Base-by-base conservation (phyloP, 371 early-diverging fungal genomes). In the Mucor piriformis region DNA sequence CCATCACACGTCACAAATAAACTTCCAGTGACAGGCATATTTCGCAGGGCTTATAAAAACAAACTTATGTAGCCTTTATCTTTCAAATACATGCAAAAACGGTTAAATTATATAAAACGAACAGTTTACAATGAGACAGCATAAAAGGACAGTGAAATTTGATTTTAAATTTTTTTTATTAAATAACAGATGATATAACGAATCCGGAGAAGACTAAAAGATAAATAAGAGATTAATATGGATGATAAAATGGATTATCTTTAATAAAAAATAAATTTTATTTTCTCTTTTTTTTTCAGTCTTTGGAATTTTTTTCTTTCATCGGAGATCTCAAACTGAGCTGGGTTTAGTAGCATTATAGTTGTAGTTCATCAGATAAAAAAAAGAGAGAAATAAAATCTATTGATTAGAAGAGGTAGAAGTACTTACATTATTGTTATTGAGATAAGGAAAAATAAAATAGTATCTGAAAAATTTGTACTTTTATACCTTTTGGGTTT, bases 321-420 rank as follows among this genome's bases (percentile, higher is more conserved):
- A 61, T 25, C 54, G 62, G 40, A 55, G 29, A 54, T 61, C 61
- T 61, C 62, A 61, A 61, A 61, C 62, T 61, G 62, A 61, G 62
- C 62, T 61, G 62, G 62, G 62, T 61, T 61, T 61, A 61, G 56
- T 61, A 61, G 62, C 62, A 61, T 37, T 27, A 42, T 42, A 54
- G n/a, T 55, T 61, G 53, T 59, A 48, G 44, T 54, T 61, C 62
- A 61, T 61, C 62, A 54, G 42, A 38, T 29, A 50, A 61, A 55
- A 40, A 54, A 38, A 40, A 61, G 37, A 54, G 53, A 47, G 25
- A 37, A 33, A 38, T 37, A 58, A 50, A 49, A 50, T 32, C 24
- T 32, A 47, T 24, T 13, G 6, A n/a, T 32, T 49, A 49, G 3
- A 4, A 29, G 5, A 16, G 10, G 16, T n/a, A 18, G 20, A 29